Base-by-base conservation (phyloP, 2,329 filamentous ascomycete genomes). In the Tolypocladium sp. region DNA sequence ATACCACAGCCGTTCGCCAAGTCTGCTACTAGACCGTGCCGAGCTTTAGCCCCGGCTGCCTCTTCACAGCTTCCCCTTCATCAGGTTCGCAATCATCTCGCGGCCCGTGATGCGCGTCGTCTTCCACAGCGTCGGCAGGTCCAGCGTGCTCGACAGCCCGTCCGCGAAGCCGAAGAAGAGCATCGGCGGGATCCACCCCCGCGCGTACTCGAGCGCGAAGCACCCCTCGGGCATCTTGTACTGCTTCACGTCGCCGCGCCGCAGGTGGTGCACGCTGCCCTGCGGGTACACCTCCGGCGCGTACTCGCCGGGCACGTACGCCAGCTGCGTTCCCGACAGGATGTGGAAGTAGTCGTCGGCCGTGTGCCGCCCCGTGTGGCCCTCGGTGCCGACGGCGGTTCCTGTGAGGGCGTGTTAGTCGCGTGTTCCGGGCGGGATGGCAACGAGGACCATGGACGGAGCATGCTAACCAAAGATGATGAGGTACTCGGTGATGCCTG, bases 341-440 rank as follows among this genome's bases (percentile, higher is more conserved):
- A 96, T 96, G 80, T 92, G 85, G 81, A 96, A 96, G 81, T 94
- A 96, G 79, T 96, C 92, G 76, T 96, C 90, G 20, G 91, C 91
- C 15, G 91, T 93, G 81, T 96, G 92, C 56, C 91, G 89, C 63
- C 92, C 92, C 1, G 85, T 85, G 80, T 96, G 91, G 62, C 92
- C 92, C 75, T 95, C 91, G 15, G 92, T 96, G 67, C 91, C 91
- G 65, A 92, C 76, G 12, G 90, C 82, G 1, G 89, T 90, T 71
- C 90, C 71, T 70, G 42, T 25, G 49, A 33, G 35, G 3, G 25
- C 15, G 20, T 46, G 38, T 55, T 25, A 53, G 40, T 46, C 38
- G 15, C 54, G 25, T 13, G 4, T 41, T 33, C 25, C 12, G 38
- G 35, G 17, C 38, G 22, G 49, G 25, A 25, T 4, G 3, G 17